Evolutionary conservation across 1,284 basidiomycete genomes (phyloP).

Genomic region (Phellinidium pouzarii): DNA sequence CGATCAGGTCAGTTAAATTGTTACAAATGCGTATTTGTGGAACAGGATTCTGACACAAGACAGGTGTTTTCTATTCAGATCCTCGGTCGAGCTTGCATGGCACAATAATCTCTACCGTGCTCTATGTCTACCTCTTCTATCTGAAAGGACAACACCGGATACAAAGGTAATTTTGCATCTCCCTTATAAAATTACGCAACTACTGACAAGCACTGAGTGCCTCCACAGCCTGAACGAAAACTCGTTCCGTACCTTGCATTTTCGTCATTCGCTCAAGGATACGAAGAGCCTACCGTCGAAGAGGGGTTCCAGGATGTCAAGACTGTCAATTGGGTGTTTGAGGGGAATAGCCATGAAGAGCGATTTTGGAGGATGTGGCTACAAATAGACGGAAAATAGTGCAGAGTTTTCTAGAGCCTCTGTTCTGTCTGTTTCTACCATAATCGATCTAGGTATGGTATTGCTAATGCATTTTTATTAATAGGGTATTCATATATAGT

Average conservation of each 20-base stretch:
- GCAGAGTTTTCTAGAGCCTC: neutral
- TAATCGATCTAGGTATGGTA: neutral
- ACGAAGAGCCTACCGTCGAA: conserved; percentile 54
- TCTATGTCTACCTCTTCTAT: conserved; percentile 28
- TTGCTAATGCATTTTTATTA: neutral
- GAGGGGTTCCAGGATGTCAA: conserved; percentile 79
- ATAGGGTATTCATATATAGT: neutral
- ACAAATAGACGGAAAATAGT: conserved; percentile 21
- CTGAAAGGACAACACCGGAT: conserved; percentile 5
- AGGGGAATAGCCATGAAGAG: conserved; percentile 65
- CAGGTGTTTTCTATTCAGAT: conserved; percentile 71
- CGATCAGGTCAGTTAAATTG: conserved; percentile 43
- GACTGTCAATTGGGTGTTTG: conserved; percentile 73
- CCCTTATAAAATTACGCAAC: neutral
- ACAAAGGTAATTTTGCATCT: conserved; percentile 16
- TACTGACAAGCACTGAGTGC: neutral
- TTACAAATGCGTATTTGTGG: neutral
- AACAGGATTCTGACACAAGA: neutral
- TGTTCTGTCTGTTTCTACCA: neutral
- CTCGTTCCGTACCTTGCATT: conserved; percentile 64
- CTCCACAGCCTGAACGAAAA: conserved; percentile 43
- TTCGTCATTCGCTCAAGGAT: conserved; percentile 48
- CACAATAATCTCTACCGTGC: conserved; percentile 88
- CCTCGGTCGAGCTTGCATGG: conserved; percentile 71
- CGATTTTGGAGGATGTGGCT: conserved; percentile 72